Evolutionary conservation across 345 rosid genomes (phyloP).

Genomic region (Sisymbrium irio): DNA sequence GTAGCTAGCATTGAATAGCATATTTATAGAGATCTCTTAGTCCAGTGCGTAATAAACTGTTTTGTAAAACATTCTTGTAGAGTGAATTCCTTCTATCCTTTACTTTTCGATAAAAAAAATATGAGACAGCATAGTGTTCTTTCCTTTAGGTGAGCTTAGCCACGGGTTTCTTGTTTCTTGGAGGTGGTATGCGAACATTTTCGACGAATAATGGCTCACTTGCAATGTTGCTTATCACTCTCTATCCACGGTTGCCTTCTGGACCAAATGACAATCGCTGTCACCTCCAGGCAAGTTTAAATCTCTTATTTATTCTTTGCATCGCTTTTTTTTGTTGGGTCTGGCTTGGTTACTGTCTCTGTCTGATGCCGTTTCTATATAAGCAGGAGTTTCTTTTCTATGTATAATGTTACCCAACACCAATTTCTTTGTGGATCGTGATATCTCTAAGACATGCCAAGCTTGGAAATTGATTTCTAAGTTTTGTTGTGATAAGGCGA

Average conservation of each 20-base stretch:
- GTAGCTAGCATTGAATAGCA: slow-evolving; percentile 5
- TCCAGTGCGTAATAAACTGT: background rate
- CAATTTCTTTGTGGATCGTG: slow-evolving; percentile 20
- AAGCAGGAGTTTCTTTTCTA: background rate
- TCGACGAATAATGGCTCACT: slow-evolving; percentile 79
- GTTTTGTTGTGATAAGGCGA: slow-evolving; percentile 9
- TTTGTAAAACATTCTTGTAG: background rate
- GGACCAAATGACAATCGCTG: slow-evolving; percentile 99
- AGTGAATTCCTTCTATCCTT: background rate
- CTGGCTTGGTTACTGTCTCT: slow-evolving; percentile 11
- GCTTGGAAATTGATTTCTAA: slow-evolving; percentile 21
- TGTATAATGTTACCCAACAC: slow-evolving; percentile 6
- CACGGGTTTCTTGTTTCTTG: slow-evolving; percentile 92
- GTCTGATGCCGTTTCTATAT: background rate
- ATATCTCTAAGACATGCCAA: slow-evolving; percentile 8
- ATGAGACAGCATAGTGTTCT: slow-evolving; percentile 11
- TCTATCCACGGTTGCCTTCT: slow-evolving; percentile 89
- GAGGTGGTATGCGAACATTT: slow-evolving; percentile 92
- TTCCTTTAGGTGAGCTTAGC: slow-evolving; percentile 83
- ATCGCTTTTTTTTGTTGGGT: background rate
- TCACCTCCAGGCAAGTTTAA: slow-evolving; percentile 85
- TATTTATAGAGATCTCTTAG: background rate
- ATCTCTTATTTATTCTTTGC: background rate
- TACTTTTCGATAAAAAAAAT: background rate
- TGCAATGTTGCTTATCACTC: slow-evolving; percentile 83